Conservation (phyloP, 1,284 basidiomycete species). For the Anthracocystis panici-leucophaei region DNA sequence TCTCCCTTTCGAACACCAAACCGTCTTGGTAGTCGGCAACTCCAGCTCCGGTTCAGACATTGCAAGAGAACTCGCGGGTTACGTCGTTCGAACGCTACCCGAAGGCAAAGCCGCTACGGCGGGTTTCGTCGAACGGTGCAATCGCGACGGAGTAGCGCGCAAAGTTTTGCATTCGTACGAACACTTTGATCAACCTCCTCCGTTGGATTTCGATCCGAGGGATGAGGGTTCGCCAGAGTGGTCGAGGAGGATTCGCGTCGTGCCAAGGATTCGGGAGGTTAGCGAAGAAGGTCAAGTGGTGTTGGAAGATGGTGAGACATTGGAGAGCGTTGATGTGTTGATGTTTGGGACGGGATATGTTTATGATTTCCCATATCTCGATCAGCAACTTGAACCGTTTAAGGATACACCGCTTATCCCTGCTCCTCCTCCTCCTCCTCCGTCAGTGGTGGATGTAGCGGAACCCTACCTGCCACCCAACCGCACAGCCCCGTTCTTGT, state of each 20-base stretch:
- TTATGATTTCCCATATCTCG: constrained; percentile 55
- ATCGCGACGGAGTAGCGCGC: background rate
- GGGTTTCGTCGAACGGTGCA: constrained; percentile 20
- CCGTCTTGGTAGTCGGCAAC: constrained; percentile 73
- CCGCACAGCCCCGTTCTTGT: constrained; percentile 29
- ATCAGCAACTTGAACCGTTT: constrained; percentile 40
- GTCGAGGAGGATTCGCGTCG: constrained; percentile 58
- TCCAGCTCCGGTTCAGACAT: constrained; percentile 73
- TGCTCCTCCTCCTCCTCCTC: background rate
- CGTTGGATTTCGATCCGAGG: constrained; percentile 64
- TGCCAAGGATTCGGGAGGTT: constrained; percentile 48
- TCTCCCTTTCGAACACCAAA: constrained; percentile 60
- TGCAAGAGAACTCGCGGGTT: constrained; percentile 71
- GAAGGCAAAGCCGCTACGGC: constrained; percentile 26
- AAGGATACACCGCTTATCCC: constrained; percentile 32
- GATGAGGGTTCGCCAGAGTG: constrained; percentile 52
- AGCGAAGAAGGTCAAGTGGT: constrained; percentile 11
- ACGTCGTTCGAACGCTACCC: constrained; percentile 43
- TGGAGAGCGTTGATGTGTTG: constrained; percentile 58
- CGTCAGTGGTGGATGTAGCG: background rate
- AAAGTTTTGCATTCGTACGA: constrained; percentile 56
- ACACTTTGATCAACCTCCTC: constrained; percentile 51
- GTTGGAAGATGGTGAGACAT: constrained; percentile 27
- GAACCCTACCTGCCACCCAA: constrained; percentile 20
- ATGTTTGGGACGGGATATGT: constrained; percentile 68